Conservation (phyloP, 305 asterid genomes). For the Fraxinus angustifolia region DNA sequence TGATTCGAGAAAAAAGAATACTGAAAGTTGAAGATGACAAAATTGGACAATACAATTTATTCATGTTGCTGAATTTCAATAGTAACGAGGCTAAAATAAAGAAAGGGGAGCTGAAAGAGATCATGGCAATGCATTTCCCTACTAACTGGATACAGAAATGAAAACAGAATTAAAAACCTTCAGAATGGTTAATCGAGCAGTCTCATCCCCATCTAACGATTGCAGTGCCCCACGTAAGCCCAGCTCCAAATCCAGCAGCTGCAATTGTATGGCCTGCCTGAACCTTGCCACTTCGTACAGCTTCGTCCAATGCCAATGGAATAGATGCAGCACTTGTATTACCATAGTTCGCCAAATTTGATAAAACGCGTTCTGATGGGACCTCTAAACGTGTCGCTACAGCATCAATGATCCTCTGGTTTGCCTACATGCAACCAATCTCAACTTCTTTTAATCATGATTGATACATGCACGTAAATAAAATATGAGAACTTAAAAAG, state of each 20-base stretch:
- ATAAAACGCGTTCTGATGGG: conserved; percentile 73
- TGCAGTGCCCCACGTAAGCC: conserved; percentile 96
- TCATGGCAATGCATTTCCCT: background rate
- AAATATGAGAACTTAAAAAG: too few species aligned
- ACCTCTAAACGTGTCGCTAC: conserved; percentile 75
- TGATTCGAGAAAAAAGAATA: background rate
- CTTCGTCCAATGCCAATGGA: conserved; percentile 90
- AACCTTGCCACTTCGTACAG: conserved; percentile 82
- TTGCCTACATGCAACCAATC: conserved; percentile 54
- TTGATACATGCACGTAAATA: background rate
- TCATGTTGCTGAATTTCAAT: background rate
- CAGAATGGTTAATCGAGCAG: conserved; percentile 12
- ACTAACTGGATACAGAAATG: background rate
- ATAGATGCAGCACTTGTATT: conserved; percentile 93
- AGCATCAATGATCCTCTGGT: conserved; percentile 85
- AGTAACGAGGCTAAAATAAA: background rate
- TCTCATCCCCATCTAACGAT: conserved; percentile 73
- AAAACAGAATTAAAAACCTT: background rate
- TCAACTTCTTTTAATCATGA: background rate
- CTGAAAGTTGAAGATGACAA: background rate
- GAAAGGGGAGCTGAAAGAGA: background rate
- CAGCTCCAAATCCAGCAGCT: conserved; percentile 95
- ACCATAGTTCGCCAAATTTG: conserved; percentile 83
- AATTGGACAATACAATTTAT: background rate
- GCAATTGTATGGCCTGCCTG: conserved; percentile 75